phyloP scores from a whole-genome alignment of 352 stramenopile genomes.

The Pythium monospermum region DNA sequence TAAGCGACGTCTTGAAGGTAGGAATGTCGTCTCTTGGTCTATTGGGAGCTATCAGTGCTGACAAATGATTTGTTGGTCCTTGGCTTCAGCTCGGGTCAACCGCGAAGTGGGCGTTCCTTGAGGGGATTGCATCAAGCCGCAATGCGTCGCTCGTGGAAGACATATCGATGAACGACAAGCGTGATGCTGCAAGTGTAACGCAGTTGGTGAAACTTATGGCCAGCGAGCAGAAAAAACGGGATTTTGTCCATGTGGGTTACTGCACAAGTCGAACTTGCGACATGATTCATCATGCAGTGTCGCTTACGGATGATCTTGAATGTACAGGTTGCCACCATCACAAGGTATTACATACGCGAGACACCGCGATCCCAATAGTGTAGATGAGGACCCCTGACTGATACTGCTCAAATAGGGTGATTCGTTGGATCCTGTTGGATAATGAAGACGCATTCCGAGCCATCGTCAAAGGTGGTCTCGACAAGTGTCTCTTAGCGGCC shows the following conservation, averaged over 20 bases:
- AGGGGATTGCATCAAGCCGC: constrained; percentile 1
- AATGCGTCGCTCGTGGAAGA: not conserved
- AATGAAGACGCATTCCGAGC: constrained; percentile 9
- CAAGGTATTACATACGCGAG: not conserved
- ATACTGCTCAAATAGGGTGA: constrained; percentile 4
- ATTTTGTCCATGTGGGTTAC: constrained; percentile 19
- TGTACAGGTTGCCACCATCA: not conserved
- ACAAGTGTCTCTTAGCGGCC: constrained; percentile 2
- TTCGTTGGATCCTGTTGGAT: constrained; percentile 19
- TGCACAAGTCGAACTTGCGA: too few relatives aligned
- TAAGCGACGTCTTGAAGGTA: constrained; percentile 16
- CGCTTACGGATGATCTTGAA: too few relatives aligned
- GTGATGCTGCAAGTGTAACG: constrained; percentile 4
- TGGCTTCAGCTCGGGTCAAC: constrained; percentile 3
- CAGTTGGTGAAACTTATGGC: constrained; percentile 17
- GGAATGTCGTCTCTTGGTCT: not conserved
- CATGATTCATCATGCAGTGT: not conserved
- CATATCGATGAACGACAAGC: constrained; percentile 6
- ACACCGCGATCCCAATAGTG: too few relatives aligned
- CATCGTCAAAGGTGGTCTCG: constrained; percentile 8
- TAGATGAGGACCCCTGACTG: too few relatives aligned
- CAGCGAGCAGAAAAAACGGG: constrained; percentile 17
- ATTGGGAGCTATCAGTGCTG: not conserved
- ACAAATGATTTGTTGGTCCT: not conserved
- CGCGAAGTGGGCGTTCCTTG: constrained; percentile 10